phyloP scores from a whole-genome alignment of 805 yeast genomes.

The Groenewaldozyma tartarivorans region DNA sequence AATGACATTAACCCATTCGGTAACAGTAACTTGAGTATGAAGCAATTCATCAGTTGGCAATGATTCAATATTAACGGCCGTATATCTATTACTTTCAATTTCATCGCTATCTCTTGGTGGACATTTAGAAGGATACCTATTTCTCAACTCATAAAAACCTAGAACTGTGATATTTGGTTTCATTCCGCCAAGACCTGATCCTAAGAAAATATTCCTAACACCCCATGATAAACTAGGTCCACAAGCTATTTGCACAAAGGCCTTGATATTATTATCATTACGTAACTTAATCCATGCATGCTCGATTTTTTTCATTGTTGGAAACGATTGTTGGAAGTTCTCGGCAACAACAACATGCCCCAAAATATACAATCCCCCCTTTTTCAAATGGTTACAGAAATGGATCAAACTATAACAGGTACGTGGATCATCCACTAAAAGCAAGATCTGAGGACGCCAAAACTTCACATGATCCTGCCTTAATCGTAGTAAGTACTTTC shows the following conservation, averaged over 20 bases:
- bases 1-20: constrained; percentile 84
- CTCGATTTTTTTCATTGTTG: constrained; percentile 63
- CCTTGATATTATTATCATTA: constrained; percentile 71
- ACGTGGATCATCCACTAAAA: constrained; percentile 85
- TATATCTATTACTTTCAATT: background rate
- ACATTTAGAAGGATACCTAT: constrained; percentile 14
- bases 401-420: constrained; percentile 85
- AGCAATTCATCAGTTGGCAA: constrained; percentile 71
- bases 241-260: constrained; percentile 85
- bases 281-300: constrained; percentile 78
- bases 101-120: constrained; percentile 1
- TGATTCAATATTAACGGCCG: constrained; percentile 29
- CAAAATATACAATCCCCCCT: constrained; percentile 85
- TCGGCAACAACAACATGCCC: constrained; percentile 80
- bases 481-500: constrained; percentile 76
- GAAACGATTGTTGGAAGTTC: constrained; percentile 52
- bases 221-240: constrained; percentile 93
- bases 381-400: constrained; percentile 89
- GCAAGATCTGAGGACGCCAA: constrained; percentile 93
- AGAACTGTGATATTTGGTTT: constrained; percentile 88
- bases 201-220: constrained; percentile 79
- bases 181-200: constrained; percentile 98
- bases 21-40: constrained; percentile 58
- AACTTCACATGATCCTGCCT: constrained; percentile 91
- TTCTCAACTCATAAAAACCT: constrained; percentile 69